Base-by-base conservation (phyloP, 2,329 filamentous ascomycete species). In the Curvularia eragrostidis region DNA sequence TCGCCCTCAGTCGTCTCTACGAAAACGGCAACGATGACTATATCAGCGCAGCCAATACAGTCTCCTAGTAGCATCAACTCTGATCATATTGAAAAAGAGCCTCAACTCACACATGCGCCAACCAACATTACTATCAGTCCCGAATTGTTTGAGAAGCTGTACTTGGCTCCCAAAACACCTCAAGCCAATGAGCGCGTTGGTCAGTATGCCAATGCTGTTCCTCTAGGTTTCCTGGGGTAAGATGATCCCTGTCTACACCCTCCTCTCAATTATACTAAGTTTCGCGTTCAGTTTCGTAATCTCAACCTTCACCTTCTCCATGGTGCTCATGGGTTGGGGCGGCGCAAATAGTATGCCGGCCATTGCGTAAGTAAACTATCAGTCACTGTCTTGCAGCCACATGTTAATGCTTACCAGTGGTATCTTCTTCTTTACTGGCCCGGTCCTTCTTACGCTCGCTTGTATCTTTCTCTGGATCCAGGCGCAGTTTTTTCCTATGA, bases 401-500 rank as follows among this genome's bases (percentile, higher is more conserved):
- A 41, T n/a, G 36, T 38, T 42, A 30, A 48, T 26, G 19, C 2
- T 28, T 26, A 4, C 12, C 19, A 72, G 68, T 9, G 75, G 75
- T 6, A 77, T 78, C 55, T 69, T 82, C 76, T 70, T 81, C 77
- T 72, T 79, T 72, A 62, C 71, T 43, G 82, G 82, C 0, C 82
- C 82, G 1, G 66, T 84, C 12, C 77, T 84, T 44, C 73, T 84
- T 6, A 66, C 78, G 13, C 76, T 83, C 32, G 74, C 78, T 28
- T 79, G 81, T 54, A 79, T 84, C 6, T 83, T 83, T 60, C 81
- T 84, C 60, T 84, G 82, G 81, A 78, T 84, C 44, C 66, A 69
- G 43, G 59, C 58, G 0, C 69, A 72, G 38, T 71, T 71, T 59
- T 73, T 73, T 47, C 59, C 68, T 1, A 84, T 84, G 82, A 82